These are phyloP conservation scores for Verticillium nonalfalfae DNA, from an alignment of 2,329 filamentous ascomycete species.

Conservation along the genomic window DNA sequence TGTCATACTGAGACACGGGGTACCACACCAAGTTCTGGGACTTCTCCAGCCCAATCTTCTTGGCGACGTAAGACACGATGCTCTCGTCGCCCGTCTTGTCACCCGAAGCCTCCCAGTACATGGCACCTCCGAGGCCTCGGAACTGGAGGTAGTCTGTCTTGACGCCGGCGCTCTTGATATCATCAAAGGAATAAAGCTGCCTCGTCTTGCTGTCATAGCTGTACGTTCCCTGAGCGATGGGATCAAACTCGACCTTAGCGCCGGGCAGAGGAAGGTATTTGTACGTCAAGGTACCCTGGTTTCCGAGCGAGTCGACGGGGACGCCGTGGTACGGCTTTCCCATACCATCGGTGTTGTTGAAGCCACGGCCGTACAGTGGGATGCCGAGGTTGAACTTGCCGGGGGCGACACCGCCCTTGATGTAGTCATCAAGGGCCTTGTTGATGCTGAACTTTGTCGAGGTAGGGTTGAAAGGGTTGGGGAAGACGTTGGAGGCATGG, in stretches of 20 bases:
- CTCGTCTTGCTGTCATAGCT: slow-evolving; percentile 56
- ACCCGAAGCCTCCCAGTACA: slow-evolving; percentile 80
- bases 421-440: slow-evolving; percentile 58
- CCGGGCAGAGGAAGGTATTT: slow-evolving; percentile 64
- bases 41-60: slow-evolving; percentile 1
- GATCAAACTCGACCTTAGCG: slow-evolving; percentile 51
- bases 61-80: slow-evolving; percentile 4
- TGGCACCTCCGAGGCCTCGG: slow-evolving; percentile 62
- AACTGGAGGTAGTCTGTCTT: slow-evolving; percentile 63
- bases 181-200: slow-evolving; percentile 69
- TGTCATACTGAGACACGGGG: slow-evolving; percentile 5
- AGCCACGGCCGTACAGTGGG: slow-evolving; percentile 46
- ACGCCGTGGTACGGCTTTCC: slow-evolving; percentile 59
- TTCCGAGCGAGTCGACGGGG: slow-evolving; percentile 64
- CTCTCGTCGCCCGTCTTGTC: slow-evolving; percentile 50
- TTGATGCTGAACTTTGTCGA: slow-evolving; percentile 65
- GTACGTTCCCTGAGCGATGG: slow-evolving; percentile 58
- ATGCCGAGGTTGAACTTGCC: slow-evolving; percentile 69
- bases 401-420: slow-evolving; percentile 47
- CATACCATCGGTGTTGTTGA: slow-evolving; percentile 48
- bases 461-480: slow-evolving; percentile 39
- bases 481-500: slow-evolving; percentile 65
- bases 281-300: slow-evolving; percentile 68
- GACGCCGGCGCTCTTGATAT: slow-evolving; percentile 46
- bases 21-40: slow-evolving; percentile 5